Percentiles rank a stretch among this genome's conserved stretches.
Conservation (phyloP, 768 basidiomycete species). For the Pulveroboletus sp. region DNA sequence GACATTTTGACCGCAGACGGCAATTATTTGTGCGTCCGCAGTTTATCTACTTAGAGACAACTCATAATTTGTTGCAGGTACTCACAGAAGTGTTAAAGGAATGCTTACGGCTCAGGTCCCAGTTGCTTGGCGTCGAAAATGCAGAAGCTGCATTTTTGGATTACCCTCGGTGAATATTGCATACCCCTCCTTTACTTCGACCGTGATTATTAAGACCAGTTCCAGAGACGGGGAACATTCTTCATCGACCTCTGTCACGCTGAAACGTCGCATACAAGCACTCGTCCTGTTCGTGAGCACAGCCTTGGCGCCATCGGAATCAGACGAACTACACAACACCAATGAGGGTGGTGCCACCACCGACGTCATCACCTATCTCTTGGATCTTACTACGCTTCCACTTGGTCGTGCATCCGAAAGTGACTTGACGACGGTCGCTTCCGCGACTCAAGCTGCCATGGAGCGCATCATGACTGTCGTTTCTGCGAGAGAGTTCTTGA, state of each 20-base stretch:
- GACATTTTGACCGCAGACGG: slow-evolving; percentile 45
- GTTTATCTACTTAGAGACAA: neutral
- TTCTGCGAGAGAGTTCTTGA: slow-evolving; percentile 68
- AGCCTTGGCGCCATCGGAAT: slow-evolving; percentile 40
- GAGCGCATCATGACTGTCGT: slow-evolving; percentile 58
- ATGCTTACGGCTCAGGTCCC: slow-evolving; percentile 52
- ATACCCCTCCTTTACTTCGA: neutral
- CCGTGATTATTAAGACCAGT: neutral
- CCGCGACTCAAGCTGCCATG: slow-evolving; percentile 50
- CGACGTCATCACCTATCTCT: slow-evolving; percentile 46
- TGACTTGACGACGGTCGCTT: slow-evolving; percentile 43
- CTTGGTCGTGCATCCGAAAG: slow-evolving; percentile 29
- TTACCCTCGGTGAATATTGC: slow-evolving; percentile 41
- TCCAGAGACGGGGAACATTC: slow-evolving; percentile 61
- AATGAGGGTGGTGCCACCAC: slow-evolving; percentile 32
- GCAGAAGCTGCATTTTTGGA: slow-evolving; percentile 52
- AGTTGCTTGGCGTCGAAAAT: slow-evolving; percentile 38
- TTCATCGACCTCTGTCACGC: slow-evolving; percentile 38
- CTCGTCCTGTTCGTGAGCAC: slow-evolving; percentile 63
- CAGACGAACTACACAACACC: neutral
- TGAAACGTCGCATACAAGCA: slow-evolving; percentile 63
- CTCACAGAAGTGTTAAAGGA: slow-evolving; percentile 68
- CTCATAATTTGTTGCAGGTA: slow-evolving; percentile 40
- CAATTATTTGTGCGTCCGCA: slow-evolving; percentile 50
- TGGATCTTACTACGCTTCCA: slow-evolving; percentile 43